Base-by-base conservation (phyloP, 2,329 filamentous ascomycete genomes). In the Colletotrichum siamense region DNA sequence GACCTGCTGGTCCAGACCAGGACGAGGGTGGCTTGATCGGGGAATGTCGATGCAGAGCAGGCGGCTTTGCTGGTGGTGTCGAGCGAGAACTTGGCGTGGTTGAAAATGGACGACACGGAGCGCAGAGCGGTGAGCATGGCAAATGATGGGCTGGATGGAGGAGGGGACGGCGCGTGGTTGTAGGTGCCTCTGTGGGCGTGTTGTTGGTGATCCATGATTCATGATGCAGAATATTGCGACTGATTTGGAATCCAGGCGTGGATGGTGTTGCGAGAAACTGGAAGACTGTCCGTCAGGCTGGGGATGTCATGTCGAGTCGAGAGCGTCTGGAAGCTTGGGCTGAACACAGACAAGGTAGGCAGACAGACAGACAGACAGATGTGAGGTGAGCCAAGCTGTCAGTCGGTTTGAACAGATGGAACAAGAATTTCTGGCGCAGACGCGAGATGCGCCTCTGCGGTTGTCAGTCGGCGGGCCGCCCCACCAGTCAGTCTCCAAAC, bases 401-500 rank as follows among this genome's bases (percentile, higher is more conserved):
- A 49, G 72, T 44, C 26, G 8, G 44, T 49, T 49, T 22, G 44
- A n/a, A 49, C 44, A 22, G 44, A 49, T 49, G 44, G 28, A n/a
- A 26, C 18, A 22, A 68, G 63, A 26, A 68, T 68, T 73, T 69
- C 26, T 18, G 65, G 32, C 26, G 44, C 44, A 73, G 73, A 76
- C 73, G 73, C 73, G 70, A 49, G 69, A 76, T 73, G 73, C 73
- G 73, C 73, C 26, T 63, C 32, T 32, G 16, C 22, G n/a, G 32
- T n/a, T 57, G 64, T 57, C 65, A 26, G 30, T 26, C 5, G 65
- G 9, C 16, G n/a, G 18, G 13, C 15, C 22, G 39, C 39, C 32
- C 63, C 69, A 32, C 55, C 18, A 18, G 16, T 59, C 36, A 55
- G 63, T 67, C 39, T 73, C 32, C n/a, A 22, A 24, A 59, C 28